Base-by-base conservation (phyloP, 495 filamentous ascomycete species). In the Podospora pseudoanserina region DNA sequence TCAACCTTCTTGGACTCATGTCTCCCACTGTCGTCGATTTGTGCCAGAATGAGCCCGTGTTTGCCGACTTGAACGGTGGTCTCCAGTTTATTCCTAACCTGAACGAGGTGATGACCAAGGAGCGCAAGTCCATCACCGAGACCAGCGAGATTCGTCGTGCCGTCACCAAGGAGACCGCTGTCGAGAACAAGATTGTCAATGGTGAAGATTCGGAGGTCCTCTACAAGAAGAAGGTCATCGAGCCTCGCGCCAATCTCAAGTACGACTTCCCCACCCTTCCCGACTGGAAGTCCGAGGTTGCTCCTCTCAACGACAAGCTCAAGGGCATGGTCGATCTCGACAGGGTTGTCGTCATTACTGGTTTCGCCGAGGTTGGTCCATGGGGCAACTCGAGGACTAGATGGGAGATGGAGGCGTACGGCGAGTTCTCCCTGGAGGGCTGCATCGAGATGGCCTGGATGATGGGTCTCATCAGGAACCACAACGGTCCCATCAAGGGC, bases 371-470 rank as follows among this genome's bases (percentile, higher is more conserved):
- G 78, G 88, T 98, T 69, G 94, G 96, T 18, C 95, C 95, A 1
- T 98, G 95, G 96, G 95, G 95, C 81, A 99, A 97, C 81, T 92
- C 96, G 1, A 88, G 96, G 67, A 99, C 95, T 49, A 88, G 95
- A 44, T 99, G 95, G 95, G 93, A 99, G 81, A 99, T 98, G 94
- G 95, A 99, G 80, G 93, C 96, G 13, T 87, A 93, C 71, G 95
- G 95, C 72, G 85, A 96, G 74, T 99, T 99, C 83, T 98, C 96
- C 19, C 88, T 98, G 19, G 95, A 98, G 79, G 95, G 95, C 19
- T 98, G 95, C 75, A 90, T 99, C 67, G 95, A 99, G 80, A 98
- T 99, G 95, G 93, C 95, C 34, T 99, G 95, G 95, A 92, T 99
- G 76, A 99, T 98, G 95, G 96, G 96, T 66, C 89, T 98, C 67